phyloP scores from a whole-genome alignment of 768 basidiomycete genomes.

The Mycena galericulata region DNA sequence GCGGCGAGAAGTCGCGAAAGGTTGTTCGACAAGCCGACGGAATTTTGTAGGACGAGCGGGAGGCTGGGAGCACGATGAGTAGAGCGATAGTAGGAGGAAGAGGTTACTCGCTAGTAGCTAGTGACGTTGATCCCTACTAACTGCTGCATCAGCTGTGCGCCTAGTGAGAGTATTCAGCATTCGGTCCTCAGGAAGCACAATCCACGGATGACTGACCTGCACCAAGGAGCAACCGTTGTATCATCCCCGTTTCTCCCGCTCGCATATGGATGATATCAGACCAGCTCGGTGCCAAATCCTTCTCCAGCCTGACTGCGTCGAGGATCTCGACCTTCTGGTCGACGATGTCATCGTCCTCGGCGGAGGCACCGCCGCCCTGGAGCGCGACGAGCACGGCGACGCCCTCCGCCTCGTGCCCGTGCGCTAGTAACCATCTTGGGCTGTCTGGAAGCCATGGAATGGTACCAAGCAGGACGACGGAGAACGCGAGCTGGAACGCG shows the following conservation, averaged over 20 bases:
- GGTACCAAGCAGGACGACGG: conserved; percentile 56
- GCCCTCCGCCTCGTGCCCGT: conserved; percentile 56
- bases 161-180: too few relatives aligned
- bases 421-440: conserved; percentile 63
- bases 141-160: conserved; percentile 66
- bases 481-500: conserved; percentile 62
- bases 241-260: conserved; percentile 60
- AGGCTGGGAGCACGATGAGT: conserved; percentile 42
- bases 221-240: conserved; percentile 55
- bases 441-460: conserved; percentile 63
- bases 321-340: conserved; percentile 56
- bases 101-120: conserved; percentile 57
- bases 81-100: not conserved
- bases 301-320: conserved; percentile 58
- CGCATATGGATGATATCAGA: conserved; percentile 53
- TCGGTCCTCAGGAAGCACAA: too few relatives aligned
- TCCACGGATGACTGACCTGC: conserved; percentile 51
- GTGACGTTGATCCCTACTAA: conserved; percentile 65
- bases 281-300: conserved; percentile 55
- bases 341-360: conserved; percentile 51
- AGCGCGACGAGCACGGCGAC: conserved; percentile 56
- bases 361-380: conserved; percentile 51
- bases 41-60: conserved; percentile 62
- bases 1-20: conserved; percentile 61
- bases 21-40: conserved; percentile 63